phyloP scores from a whole-genome alignment of 2,329 filamentous ascomycete species.

The Delphinella strobiligena region DNA sequence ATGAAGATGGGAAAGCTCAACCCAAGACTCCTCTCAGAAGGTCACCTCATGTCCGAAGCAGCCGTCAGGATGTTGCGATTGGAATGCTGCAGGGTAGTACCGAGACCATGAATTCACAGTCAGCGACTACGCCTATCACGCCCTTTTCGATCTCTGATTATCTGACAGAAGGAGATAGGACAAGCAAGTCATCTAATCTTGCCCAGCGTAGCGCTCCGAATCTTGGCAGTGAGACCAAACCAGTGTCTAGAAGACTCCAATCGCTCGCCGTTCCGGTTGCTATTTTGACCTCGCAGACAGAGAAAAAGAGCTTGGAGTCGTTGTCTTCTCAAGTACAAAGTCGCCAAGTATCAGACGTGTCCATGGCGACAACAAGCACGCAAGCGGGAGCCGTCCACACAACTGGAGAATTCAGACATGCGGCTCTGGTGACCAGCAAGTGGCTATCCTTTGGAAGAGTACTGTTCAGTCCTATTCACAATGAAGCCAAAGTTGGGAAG shows the following conservation, averaged over 20 bases:
- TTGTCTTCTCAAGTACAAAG: too few species aligned
- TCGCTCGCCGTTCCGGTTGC: too few species aligned
- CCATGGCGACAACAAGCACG: too few species aligned
- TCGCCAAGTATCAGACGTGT: neutral
- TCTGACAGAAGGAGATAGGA: conserved; percentile 3
- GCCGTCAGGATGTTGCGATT: neutral
- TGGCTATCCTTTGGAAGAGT: conserved; percentile 80
- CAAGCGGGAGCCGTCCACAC: neutral
- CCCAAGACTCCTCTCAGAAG: neutral
- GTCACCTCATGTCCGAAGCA: conserved; percentile 14
- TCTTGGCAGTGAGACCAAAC: neutral
- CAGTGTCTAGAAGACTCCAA: too few species aligned
- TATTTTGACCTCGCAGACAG: too few species aligned
- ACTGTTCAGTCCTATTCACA: conserved; percentile 66
- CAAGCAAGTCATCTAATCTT: neutral
- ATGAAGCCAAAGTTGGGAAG: conserved; percentile 49
- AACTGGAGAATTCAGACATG: conserved; percentile 60
- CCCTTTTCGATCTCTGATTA: conserved; percentile 11
- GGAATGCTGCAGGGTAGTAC: neutral
- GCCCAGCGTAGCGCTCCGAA: neutral
- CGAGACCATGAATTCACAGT: neutral
- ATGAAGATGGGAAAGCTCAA: conserved; percentile 29
- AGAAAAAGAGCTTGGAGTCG: too few species aligned
- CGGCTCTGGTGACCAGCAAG: conserved; percentile 75
- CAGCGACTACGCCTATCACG: conserved; percentile 5